Evolutionary conservation across 2,329 filamentous ascomycete genomes (phyloP), one percentile per base, ranked within the genome.

Genomic region (Aspergillus sp.): DNA sequence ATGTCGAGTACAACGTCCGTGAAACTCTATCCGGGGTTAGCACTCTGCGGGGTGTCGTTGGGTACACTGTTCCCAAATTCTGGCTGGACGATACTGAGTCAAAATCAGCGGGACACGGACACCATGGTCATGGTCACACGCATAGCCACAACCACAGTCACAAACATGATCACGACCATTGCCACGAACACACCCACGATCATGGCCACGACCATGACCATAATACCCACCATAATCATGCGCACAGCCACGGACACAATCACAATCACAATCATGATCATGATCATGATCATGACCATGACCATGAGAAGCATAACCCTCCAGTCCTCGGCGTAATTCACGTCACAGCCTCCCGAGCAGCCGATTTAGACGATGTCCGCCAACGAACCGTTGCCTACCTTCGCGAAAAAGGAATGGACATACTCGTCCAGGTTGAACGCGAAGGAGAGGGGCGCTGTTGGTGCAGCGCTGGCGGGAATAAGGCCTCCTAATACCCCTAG

Each of bases 1-100:
- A 92, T 64, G 85, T 90, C 11, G 95, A 99, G 74, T 98, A 97
- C 75, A 89, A 87, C 62, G 84, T 98, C 60, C 91, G 95, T 61
- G 93, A 95, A 72, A 91, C 90, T 0, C 83, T 99, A 9, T 90
- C 92, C 2, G 93, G 93, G 6, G 88, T 99, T 8, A 88, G 89
- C 52, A 89, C 90, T 54, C 82, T 98, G 63, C 85, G 91, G 34
- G 95, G 94, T 0, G 94, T 99, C 0, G 89, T 90, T 0, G 89
- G 90, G 56, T 98, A 97, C 71, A 85, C 90, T 0, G 91, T 91
- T 1, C 93, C 94, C 7, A 90, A 93, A 70, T 97, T 98, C 73
- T 99, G 95, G 95, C 81, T 95, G 15, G 92, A 96, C 69, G 93
- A 96, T 66, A 81, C 81, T 31, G 81, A 75, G 17, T 72, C 73